Percentiles rank a stretch among this genome's conserved stretches.
phyloP scores from a whole-genome alignment of 75 land plant genomes.

The Pinus tabuliformis region DNA sequence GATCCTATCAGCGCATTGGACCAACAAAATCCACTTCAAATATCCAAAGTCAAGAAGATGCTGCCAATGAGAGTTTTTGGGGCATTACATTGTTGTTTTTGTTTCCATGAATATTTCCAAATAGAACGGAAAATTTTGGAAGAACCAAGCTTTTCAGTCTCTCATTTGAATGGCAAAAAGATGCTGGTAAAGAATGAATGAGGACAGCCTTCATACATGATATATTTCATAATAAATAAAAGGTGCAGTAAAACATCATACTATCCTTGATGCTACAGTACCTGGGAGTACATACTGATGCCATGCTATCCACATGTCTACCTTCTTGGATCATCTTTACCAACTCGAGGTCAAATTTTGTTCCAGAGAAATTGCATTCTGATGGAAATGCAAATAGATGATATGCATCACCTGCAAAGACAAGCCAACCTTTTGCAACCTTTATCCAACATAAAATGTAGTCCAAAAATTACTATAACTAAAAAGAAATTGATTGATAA shows the following conservation, averaged over 20 bases:
- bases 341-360: slow-evolving; percentile 63
- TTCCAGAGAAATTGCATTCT: slow-evolving; percentile 97
- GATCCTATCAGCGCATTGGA: too few relatives aligned
- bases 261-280: background rate
- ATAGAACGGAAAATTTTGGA: background rate
- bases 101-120: too few relatives aligned
- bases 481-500: background rate
- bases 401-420: slow-evolving; percentile 44
- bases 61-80: too few relatives aligned
- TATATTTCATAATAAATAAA: background rate
- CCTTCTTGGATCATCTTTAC: slow-evolving; percentile 70
- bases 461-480: background rate
- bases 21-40: too few relatives aligned
- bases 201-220: too few relatives aligned
- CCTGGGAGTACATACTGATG: slow-evolving; percentile 3
- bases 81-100: too few relatives aligned
- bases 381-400: slow-evolving; percentile 92
- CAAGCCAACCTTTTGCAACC: background rate
- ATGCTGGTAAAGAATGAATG: background rate
- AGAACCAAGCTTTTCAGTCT: background rate
- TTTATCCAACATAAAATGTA: background rate
- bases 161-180: background rate
- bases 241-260: background rate
- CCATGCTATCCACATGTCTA: slow-evolving; percentile 13
- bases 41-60: too few relatives aligned